Evolutionary conservation across 2,329 filamentous ascomycete genomes (phyloP).

Genomic region (Fusarium sulawesiense): DNA sequence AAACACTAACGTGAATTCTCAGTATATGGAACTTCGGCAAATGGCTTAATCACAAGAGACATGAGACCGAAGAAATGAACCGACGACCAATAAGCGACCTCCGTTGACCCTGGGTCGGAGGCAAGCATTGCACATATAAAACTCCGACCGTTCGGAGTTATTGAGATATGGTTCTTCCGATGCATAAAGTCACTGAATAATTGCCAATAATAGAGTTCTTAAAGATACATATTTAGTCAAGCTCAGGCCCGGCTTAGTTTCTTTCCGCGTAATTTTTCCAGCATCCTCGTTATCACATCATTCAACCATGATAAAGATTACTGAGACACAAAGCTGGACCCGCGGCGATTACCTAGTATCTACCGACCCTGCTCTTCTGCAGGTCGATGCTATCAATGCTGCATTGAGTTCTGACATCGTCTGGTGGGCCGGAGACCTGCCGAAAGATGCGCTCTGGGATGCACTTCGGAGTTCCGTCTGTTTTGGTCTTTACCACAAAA

Average conservation of each 20-base stretch:
- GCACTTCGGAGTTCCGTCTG: not conserved
- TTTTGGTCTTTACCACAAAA: not conserved
- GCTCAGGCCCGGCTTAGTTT: not conserved
- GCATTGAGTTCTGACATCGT: not conserved
- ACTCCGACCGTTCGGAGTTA: not conserved
- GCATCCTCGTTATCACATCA: not conserved
- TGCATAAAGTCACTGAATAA: not conserved
- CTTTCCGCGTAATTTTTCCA: not conserved
- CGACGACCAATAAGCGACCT: not conserved
- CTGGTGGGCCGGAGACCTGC: conserved; percentile 1
- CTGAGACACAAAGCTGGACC: not conserved
- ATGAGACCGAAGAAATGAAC: not conserved
- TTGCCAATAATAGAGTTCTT: not conserved
- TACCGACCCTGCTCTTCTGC: not conserved
- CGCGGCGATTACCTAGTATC: not conserved
- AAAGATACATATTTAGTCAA: not conserved
- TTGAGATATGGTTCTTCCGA: not conserved
- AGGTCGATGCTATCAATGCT: conserved; percentile 1
- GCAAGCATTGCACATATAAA: not conserved
- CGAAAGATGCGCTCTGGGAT: not conserved
- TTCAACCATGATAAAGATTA: not conserved
- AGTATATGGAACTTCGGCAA: not conserved
- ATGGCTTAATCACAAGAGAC: rapidly evolving
- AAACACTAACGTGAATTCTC: not conserved
- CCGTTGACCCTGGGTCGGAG: not conserved